Conservation (phyloP, 176 grass and related monocot genomes). For the Cymbopogon citratus region DNA sequence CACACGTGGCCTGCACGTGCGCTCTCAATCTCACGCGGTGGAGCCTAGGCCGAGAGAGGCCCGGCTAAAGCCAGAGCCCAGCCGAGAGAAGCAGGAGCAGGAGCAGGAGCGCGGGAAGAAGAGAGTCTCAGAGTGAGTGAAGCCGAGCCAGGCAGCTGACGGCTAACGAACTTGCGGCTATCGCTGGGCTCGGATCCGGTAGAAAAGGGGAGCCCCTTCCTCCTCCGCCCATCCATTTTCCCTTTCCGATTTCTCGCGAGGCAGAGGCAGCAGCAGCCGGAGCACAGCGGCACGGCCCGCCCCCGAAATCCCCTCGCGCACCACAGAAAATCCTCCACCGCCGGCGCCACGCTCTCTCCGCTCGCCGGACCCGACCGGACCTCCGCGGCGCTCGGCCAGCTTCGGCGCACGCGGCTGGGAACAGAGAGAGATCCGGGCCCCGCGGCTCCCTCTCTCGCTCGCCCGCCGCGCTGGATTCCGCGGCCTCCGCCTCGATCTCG, state of each 20-base stretch:
- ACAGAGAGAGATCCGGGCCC: constrained; percentile 39
- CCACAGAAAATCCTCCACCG: constrained; percentile 17
- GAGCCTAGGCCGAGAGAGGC: neutral
- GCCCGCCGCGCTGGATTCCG: constrained; percentile 37
- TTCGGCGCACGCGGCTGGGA: neutral
- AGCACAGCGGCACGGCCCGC: neutral
- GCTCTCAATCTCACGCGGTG: constrained; percentile 15
- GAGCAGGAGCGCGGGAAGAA: too few relatives aligned
- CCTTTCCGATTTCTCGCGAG: neutral
- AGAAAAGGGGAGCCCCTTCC: neutral
- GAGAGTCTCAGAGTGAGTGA: neutral
- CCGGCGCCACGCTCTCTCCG: neutral
- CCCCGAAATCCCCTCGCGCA: constrained; percentile 40
- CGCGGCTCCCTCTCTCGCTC: neutral
- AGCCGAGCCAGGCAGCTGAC: neutral
- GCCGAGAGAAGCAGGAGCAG: too few relatives aligned
- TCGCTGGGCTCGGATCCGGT: neutral
- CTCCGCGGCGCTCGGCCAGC: neutral
- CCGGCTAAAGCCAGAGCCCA: neutral
- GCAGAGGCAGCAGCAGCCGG: neutral
- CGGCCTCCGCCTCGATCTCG: constrained; percentile 32
- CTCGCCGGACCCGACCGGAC: neutral
- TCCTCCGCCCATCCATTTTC: neutral
- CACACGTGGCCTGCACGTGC: constrained; percentile 34
- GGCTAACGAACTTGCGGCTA: neutral